Evolutionary conservation across 1,284 basidiomycete genomes (phyloP), one percentile per base, ranked within the genome.

Genomic region (Ceratobasidium sp.): DNA sequence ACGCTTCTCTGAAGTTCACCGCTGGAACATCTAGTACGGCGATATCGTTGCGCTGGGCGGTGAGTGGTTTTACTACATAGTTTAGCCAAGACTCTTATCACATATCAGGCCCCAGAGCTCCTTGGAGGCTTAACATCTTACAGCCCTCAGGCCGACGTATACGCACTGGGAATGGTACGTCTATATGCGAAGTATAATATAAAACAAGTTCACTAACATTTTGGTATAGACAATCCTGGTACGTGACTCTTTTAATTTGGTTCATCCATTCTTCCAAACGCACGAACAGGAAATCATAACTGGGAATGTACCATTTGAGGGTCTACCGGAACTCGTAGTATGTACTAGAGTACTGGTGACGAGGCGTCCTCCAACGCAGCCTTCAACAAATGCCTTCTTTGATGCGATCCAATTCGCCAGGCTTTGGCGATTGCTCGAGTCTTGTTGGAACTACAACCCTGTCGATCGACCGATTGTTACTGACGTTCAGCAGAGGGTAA

Each of bases 391-490:
- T 27, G 27, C 36, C 7, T 22, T 41, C 4, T 2, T 5, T 17
- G 14, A 9, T 27, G n/a, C 14, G 7, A 17, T 47, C 36, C 15
- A 47, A 31, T 33, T n/a, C 9, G 41, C 44, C 29, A 7, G 14
- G 8, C 15, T 47, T 29, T 63, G 60, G 60, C 8, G 7, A 22
- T 44, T 44, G 19, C 17, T 63, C 14, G 3, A 7, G 3, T 27
- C 22, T 44, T 63, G 60, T 27, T 63, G 60, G 60, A 14, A 17
- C 15, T 63, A 41, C 60, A 44, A 63, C 22, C 60, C 60, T 7
- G 31, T 8, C 9, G 41, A 47, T 3, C 60, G 60, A 33, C 60
- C 60, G 2, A 63, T 7, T 22, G 60, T 44, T 17, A 24, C 24
- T 17, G 24, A 54, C 24, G 5, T 54, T 2, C 14, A 6, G 11